Conservation (phyloP, 768 basidiomycete species). For the Boletus coccyginus region DNA sequence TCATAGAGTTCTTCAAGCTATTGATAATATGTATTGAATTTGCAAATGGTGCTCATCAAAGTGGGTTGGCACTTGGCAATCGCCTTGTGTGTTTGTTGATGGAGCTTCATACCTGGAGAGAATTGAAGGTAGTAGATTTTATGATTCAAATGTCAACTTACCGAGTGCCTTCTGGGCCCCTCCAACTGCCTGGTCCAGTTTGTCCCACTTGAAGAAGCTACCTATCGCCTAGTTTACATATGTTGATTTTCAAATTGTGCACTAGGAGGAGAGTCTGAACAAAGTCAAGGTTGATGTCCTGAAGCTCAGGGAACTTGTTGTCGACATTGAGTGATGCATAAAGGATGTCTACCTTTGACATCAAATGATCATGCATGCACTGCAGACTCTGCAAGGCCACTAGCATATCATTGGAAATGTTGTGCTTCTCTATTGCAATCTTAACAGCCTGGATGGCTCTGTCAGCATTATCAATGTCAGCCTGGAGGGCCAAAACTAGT, state of each 20-base stretch:
- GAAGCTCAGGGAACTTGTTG: not conserved
- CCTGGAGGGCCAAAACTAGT: slow-evolving; percentile 19
- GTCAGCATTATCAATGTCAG: not conserved
- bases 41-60: slow-evolving; percentile 1
- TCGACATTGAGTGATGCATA: not conserved
- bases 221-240: not conserved
- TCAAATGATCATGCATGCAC: not conserved
- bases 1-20: slow-evolving; percentile 17
- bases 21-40: slow-evolving; percentile 31
- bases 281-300: not conserved
- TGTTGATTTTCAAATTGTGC: not conserved
- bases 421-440: too few relatives aligned
- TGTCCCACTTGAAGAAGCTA: not conserved
- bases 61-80: not conserved
- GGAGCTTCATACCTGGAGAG: slow-evolving; percentile 5
- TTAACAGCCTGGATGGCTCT: too few relatives aligned
- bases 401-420: not conserved
- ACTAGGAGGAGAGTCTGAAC: not conserved
- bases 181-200: not conserved
- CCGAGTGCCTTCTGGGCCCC: slow-evolving; percentile 20
- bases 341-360: not conserved
- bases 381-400: not conserved
- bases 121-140: too few relatives aligned
- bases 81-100: not conserved
- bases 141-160: not conserved